These are phyloP conservation scores for Gossypium ekmanianum DNA, from an alignment of 345 rosid genomes.

Conservation along the genomic window DNA sequence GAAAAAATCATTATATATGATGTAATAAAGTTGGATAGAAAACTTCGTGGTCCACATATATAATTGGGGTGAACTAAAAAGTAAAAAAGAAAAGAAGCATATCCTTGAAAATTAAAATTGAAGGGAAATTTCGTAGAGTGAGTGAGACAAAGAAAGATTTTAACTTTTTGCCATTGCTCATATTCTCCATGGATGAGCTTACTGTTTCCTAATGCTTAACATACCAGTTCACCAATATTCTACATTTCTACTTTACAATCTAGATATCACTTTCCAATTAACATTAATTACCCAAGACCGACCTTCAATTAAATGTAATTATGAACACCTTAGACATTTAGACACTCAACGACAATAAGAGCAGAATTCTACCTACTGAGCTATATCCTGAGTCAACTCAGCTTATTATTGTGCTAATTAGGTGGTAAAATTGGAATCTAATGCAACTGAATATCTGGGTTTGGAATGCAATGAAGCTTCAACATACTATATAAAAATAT, in stretches of 20 bases:
- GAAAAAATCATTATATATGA: not conserved
- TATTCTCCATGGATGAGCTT: not conserved
- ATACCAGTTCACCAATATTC: not conserved
- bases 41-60: not conserved
- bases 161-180: not conserved
- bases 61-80: not conserved
- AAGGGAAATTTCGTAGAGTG: not conserved
- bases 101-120: not conserved
- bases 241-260: not conserved
- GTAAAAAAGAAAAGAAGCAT: not conserved
- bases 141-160: not conserved
- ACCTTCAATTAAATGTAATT: too few relatives aligned
- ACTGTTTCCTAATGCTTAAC: not conserved
- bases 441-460: too few relatives aligned
- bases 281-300: not conserved
- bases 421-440: too few relatives aligned
- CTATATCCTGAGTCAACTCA: too few relatives aligned
- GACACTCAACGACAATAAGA: not conserved
- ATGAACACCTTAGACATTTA: not conserved
- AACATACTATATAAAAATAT: too few relatives aligned
- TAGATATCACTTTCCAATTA: not conserved
- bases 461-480: too few relatives aligned
- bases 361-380: too few relatives aligned
- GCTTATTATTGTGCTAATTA: too few relatives aligned
- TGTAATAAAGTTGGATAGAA: not conserved